Evolutionary conservation across 768 basidiomycete species (phyloP), one percentile per base, ranked within the genome.

Genomic region (Trametes meyenii): DNA sequence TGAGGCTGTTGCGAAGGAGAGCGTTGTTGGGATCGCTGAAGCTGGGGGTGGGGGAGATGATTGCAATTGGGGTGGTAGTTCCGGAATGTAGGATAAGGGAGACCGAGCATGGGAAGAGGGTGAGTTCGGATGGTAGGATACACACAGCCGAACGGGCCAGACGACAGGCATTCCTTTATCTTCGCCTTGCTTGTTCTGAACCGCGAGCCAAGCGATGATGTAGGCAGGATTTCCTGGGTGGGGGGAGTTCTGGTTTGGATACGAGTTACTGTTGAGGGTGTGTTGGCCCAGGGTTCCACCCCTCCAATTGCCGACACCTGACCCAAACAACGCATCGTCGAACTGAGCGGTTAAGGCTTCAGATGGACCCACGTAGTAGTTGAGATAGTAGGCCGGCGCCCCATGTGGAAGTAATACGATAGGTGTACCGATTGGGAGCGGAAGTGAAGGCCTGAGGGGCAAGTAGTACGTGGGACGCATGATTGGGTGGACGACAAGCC

Each of bases 161-260:
- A 92, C 84, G 50, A 89, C 76, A n/a, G 82, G 77, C 33, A 90
- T 75, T 0, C 90, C 90, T 66, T 91, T 92, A 65, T 90, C 89
- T 70, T 92, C 90, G 35, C 88, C 89, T 64, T 88, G 89, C 63
- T 82, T 86, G 67, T 90, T 90, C 72, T 90, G 84, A 19, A 92
- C 87, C 35, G 80, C 81, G 39, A 92, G 79, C 86, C 87, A 92
- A 3, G 83, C 88, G 54, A 92, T 85, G 46, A 90, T 72, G 70
- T 85, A 90, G 16, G 67, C 66, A 2, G 72, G 71, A 40, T n/a
- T 6, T 12, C 63, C 57, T 19, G 42, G 58, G n/a, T 21, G 17
- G 44, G 42, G 13, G 1, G 14, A 42, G 14, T 14, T 42, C 13
- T 38, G 55, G 6, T 23, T 17, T n/a, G 51, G 29, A 12, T 21